Conservation (phyloP, 805 yeast genomes). For the Saturnispora saitoi region DNA sequence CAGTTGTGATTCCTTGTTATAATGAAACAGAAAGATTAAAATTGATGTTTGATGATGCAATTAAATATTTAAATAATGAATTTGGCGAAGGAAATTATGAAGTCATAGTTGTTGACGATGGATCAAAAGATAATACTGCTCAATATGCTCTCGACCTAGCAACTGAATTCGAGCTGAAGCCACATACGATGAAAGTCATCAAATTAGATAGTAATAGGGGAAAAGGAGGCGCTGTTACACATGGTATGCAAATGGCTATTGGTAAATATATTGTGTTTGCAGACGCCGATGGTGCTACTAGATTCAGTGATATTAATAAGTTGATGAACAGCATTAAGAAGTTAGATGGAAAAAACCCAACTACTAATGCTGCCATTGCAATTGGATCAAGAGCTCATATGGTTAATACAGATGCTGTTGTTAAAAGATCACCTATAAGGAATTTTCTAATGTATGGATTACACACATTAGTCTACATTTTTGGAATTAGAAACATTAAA, state of each 20-base stretch:
- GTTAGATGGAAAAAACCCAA: constrained; percentile 17
- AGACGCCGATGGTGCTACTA: constrained; percentile 96
- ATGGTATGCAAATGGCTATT: constrained; percentile 69
- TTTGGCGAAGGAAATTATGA: constrained; percentile 44
- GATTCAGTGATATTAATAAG: constrained; percentile 57
- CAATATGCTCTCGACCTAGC: constrained; percentile 62
- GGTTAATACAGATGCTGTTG: constrained; percentile 94
- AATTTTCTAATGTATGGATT: constrained; percentile 90
- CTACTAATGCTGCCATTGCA: constrained; percentile 48
- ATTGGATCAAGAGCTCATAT: constrained; percentile 95
- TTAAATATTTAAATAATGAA: constrained; percentile 38
- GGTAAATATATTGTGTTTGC: constrained; percentile 80
- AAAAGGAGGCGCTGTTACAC: constrained; percentile 94
- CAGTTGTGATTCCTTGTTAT: constrained; percentile 89
- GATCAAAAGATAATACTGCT: constrained; percentile 75
- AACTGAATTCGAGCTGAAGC: constrained; percentile 35
- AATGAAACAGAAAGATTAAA: constrained; percentile 74
- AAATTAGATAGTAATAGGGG: constrained; percentile 73
- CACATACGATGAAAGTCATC: constrained; percentile 64
- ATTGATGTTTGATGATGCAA: constrained; percentile 62
- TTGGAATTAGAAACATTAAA: constrained; percentile 78
- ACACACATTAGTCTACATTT: constrained; percentile 75
- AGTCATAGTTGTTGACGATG: constrained; percentile 85
- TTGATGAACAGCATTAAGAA: constrained; percentile 37
- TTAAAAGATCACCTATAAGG: constrained; percentile 80